A percentile compares a stretch with the other conserved stretches of the same genome.
Evolutionary conservation across 2,329 filamentous ascomycete species (phyloP).

Genomic region (Colletotrichum chrysophilum): DNA sequence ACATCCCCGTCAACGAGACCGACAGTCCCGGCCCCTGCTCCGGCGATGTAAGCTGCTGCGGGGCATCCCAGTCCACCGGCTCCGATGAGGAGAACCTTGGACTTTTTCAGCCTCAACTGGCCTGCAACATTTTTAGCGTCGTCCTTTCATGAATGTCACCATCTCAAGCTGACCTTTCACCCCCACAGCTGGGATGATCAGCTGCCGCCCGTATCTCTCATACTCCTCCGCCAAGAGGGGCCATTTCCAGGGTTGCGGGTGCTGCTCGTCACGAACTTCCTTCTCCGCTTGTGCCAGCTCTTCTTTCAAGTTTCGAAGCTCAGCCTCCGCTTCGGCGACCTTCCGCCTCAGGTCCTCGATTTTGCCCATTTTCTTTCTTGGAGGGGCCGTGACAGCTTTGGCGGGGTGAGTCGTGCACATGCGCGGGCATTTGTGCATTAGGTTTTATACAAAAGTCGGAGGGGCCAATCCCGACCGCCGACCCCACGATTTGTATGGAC

Average conservation of each 20-base stretch:
- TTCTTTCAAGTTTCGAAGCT: constrained; percentile 49
- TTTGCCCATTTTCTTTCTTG: constrained; percentile 37
- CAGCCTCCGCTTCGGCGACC: constrained; percentile 52
- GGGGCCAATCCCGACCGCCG: constrained; percentile 3
- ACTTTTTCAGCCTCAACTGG: constrained; percentile 73
- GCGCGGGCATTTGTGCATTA: neutral
- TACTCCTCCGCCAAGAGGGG: constrained; percentile 78
- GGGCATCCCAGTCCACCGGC: constrained; percentile 91
- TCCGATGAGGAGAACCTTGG: constrained; percentile 81
- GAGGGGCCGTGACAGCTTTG: neutral
- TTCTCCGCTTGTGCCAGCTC: constrained; percentile 49
- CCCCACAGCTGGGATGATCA: constrained; percentile 85
- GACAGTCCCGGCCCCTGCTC: constrained; percentile 82
- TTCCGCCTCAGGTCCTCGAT: constrained; percentile 48
- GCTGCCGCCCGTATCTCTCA: constrained; percentile 84
- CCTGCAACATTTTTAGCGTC: constrained; percentile 50
- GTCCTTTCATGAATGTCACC: rapidly evolving
- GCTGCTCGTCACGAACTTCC: constrained; percentile 17
- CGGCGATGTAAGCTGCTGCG: constrained; percentile 89
- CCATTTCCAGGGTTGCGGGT: constrained; percentile 56
- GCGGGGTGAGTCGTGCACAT: neutral
- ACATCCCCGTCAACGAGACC: constrained; percentile 87
- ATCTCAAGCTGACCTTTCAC: constrained; percentile 63
- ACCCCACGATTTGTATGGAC: neutral
- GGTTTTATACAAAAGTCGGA: neutral